phyloP scores from a whole-genome alignment of 2,329 filamentous ascomycete genomes.

The Emergomyces pasteurianus region DNA sequence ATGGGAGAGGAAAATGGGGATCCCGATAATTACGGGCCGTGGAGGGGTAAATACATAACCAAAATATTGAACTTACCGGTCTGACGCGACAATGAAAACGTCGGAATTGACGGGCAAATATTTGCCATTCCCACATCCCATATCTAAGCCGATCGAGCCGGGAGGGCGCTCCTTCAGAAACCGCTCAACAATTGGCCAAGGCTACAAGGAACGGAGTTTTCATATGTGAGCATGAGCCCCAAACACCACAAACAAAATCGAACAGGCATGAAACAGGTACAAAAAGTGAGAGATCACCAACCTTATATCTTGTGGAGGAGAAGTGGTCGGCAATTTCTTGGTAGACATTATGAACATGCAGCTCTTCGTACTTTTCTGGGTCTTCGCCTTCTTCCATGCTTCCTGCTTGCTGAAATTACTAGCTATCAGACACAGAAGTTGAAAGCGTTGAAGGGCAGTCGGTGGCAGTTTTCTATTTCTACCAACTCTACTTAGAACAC shows the following conservation, averaged over 20 bases:
- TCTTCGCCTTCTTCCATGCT: conserved; percentile 4
- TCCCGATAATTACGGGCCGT: not conserved
- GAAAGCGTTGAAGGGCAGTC: not conserved
- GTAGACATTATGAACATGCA: conserved; percentile 87
- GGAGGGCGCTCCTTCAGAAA: conserved; percentile 57
- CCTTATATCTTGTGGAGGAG: conserved; percentile 49
- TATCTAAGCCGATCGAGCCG: conserved; percentile 73
- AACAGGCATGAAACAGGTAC: conserved; percentile 1
- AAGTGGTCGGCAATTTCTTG: conserved; percentile 42
- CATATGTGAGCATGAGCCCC: not conserved
- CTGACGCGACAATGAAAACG: conserved; percentile 72
- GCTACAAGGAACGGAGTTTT: conserved; percentile 32
- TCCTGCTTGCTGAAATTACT: not conserved
- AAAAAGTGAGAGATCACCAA: conserved; percentile 21
- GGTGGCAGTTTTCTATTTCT: not conserved
- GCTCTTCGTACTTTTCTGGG: conserved; percentile 54
- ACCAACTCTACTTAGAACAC: not conserved
- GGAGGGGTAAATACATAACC: not conserved
- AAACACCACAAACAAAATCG: not conserved
- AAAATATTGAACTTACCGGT: conserved; percentile 49
- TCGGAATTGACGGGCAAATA: conserved; percentile 69
- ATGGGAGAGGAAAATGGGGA: not conserved
- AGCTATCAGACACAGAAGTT: not conserved
- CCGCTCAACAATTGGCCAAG: conserved; percentile 80
- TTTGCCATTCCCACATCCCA: conserved; percentile 96